These are phyloP conservation scores for Camellia lanceoleosa DNA, from an alignment of 148 eudicot species.

Conservation along the genomic window DNA sequence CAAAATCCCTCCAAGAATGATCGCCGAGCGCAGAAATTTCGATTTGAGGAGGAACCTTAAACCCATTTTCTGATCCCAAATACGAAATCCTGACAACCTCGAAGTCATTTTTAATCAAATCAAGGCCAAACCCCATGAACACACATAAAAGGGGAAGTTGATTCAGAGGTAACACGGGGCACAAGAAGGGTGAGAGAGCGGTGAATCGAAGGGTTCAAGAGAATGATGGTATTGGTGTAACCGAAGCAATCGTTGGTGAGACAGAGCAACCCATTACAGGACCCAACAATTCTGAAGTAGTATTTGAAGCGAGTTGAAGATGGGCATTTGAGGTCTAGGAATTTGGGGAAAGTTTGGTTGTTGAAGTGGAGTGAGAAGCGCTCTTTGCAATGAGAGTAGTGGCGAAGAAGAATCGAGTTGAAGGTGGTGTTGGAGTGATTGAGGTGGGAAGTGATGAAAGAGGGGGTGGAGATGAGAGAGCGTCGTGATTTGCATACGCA, in stretches of 20 bases:
- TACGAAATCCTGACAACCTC: too few species aligned
- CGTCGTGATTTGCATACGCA: background rate
- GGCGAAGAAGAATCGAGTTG: background rate
- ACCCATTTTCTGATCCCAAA: too few species aligned
- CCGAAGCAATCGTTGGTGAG: background rate
- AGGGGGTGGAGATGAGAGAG: background rate
- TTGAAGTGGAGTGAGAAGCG: background rate
- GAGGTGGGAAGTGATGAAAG: background rate
- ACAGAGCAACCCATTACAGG: background rate
- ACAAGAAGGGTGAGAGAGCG: too few species aligned
- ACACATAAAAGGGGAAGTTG: too few species aligned
- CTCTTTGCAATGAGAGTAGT: constrained; percentile 2
- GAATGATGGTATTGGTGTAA: background rate
- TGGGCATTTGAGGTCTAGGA: background rate
- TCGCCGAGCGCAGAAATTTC: too few species aligned
- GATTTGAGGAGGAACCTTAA: too few species aligned
- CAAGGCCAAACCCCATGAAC: too few species aligned
- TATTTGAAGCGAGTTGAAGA: background rate
- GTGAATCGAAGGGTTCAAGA: background rate
- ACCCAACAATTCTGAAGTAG: background rate
- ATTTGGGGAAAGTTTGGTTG: background rate
- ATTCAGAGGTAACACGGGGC: too few species aligned
- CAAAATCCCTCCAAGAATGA: too few species aligned
- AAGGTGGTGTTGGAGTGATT: background rate
- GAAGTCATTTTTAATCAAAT: too few species aligned